Percentiles rank a stretch among this genome's conserved stretches.
These are phyloP conservation scores for Coemansia sp. DNA, from an alignment of 192 early-diverging fungal species.

Conservation along the genomic window DNA sequence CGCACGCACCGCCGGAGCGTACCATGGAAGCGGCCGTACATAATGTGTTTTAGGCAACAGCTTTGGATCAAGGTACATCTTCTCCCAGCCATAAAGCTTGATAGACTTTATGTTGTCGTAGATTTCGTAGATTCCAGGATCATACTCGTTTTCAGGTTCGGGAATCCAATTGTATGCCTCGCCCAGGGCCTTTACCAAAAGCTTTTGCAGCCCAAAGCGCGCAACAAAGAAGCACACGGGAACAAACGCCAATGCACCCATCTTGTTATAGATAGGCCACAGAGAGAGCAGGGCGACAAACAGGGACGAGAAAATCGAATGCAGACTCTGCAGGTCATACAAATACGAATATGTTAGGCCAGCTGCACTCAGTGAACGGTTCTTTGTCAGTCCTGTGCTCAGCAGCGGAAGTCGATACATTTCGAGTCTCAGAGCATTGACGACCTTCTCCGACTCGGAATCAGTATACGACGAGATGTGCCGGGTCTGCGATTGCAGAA, in stretches of 20 bases:
- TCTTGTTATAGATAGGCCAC: constrained; percentile 10
- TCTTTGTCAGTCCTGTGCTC: constrained; percentile 7
- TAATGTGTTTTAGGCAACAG: neutral
- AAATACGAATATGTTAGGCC: neutral
- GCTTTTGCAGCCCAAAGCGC: neutral
- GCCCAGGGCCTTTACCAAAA: neutral
- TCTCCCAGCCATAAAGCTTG: constrained; percentile 44
- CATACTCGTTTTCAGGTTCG: neutral
- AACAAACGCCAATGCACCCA: constrained; percentile 22
- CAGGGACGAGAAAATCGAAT: constrained; percentile 2
- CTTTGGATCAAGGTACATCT: constrained; percentile 10
- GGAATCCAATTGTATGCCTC: neutral
- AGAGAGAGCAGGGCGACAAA: too few species aligned
- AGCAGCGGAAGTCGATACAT: constrained; percentile 23
- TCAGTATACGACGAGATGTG: neutral
- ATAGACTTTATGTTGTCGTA: constrained; percentile 15
- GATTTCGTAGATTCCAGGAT: constrained; percentile 7
- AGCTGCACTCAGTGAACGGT: neutral
- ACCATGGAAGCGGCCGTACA: constrained; percentile 18
- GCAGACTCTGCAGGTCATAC: neutral
- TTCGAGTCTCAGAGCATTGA: constrained; percentile 16
- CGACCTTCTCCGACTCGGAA: neutral
- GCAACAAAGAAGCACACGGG: neutral
- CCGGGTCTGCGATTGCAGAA: neutral
- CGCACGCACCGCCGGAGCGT: constrained; percentile 8